These are phyloP conservation scores for Rhynchosporium secalis DNA, from an alignment of 2,329 filamentous ascomycete genomes.

Conservation along the genomic window DNA sequence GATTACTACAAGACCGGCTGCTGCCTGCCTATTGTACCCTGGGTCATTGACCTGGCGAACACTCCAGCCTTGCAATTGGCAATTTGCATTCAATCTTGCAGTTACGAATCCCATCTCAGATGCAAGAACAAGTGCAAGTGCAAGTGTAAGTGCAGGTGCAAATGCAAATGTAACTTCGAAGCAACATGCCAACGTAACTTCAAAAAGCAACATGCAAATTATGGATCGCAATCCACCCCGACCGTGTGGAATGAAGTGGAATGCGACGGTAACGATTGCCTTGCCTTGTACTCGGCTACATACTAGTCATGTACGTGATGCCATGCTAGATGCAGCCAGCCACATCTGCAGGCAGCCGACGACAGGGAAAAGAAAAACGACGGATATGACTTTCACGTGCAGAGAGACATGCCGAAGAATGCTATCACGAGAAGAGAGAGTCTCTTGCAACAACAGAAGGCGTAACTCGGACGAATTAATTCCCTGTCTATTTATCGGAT, in stretches of 20 bases:
- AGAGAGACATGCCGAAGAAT: background rate
- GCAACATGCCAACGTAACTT: background rate
- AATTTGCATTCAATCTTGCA: background rate
- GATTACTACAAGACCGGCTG: background rate
- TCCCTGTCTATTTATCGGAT: constrained; percentile 1
- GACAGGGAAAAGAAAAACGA: background rate
- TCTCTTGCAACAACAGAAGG: too few species aligned
- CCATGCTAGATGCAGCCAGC: background rate
- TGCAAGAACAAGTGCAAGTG: background rate
- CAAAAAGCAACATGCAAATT: background rate
- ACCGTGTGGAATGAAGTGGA: background rate
- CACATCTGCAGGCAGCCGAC: constrained; percentile 4
- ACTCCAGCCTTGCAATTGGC: background rate
- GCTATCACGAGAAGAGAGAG: background rate
- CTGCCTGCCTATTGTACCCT: constrained; percentile 1
- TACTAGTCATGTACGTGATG: background rate
- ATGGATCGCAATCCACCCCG: background rate
- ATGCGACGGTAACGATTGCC: background rate
- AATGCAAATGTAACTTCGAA: background rate
- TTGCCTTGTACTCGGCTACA: background rate
- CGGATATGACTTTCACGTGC: constrained; percentile 16
- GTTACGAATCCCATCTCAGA: background rate
- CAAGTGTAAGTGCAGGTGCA: background rate
- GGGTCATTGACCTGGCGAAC: too few species aligned
- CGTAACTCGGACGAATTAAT: background rate